phyloP scores from a whole-genome alignment of 139 green algal genomes.

The Chloropicon primus region DNA sequence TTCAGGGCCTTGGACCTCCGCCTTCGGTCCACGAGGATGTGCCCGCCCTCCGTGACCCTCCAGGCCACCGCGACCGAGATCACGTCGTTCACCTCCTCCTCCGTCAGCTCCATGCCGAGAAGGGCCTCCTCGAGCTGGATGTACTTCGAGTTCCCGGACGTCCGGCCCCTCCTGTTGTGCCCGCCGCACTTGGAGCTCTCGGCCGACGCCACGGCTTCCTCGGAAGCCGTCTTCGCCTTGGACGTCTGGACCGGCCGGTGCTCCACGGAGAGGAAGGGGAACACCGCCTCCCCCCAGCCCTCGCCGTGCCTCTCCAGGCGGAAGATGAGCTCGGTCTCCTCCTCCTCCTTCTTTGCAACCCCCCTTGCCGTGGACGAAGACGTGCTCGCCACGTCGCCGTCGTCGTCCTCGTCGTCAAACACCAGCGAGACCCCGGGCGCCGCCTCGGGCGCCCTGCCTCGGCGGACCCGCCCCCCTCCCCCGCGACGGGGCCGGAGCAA shows the following conservation, averaged over 20 bases:
- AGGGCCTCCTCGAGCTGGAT: constrained; percentile 30
- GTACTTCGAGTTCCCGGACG: background rate
- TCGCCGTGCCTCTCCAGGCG: constrained; percentile 31
- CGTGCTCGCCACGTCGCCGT: background rate
- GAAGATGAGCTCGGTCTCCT: constrained; percentile 45
- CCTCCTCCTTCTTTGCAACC: background rate
- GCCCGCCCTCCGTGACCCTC: constrained; percentile 36
- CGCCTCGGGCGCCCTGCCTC: too few relatives aligned
- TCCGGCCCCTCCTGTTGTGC: constrained; percentile 19
- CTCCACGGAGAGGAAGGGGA: constrained; percentile 33
- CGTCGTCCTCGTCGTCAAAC: too few relatives aligned
- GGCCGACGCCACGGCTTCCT: background rate
- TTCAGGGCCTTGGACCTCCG: constrained; percentile 23
- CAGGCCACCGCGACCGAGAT: constrained; percentile 33
- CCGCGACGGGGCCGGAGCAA: too few relatives aligned
- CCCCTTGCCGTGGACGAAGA: too few relatives aligned
- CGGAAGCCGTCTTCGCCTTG: background rate
- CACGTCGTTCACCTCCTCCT: constrained; percentile 22
- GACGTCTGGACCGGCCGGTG: constrained; percentile 16
- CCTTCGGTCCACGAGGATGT: constrained; percentile 39
- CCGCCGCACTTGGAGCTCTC: background rate
- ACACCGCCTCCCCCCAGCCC: constrained; percentile 44
- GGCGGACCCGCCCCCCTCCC: too few relatives aligned
- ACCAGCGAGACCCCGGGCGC: too few relatives aligned
- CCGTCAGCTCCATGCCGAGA: constrained; percentile 24